phyloP scores from a whole-genome alignment of 495 filamentous ascomycete species.

The Daldinia childiae region DNA sequence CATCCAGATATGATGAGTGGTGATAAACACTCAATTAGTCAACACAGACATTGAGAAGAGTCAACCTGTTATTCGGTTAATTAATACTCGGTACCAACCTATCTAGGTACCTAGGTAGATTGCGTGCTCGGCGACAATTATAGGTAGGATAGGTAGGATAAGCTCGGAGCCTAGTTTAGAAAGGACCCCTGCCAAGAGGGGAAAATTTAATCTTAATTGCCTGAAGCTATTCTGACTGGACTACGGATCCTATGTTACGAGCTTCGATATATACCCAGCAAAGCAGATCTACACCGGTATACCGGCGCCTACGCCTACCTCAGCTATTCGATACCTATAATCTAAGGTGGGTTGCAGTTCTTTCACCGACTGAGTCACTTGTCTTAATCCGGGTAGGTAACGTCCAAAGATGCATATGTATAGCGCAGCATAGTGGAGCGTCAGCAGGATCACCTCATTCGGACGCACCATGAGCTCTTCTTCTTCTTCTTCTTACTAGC shows the following conservation, averaged over 20 bases:
- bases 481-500: slow-evolving; percentile 4
- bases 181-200: slow-evolving; percentile 33
- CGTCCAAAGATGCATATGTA: not conserved
- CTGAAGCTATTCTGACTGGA: slow-evolving; percentile 26
- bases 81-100: slow-evolving; percentile 4
- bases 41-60: slow-evolving; percentile 11
- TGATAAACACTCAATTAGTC: slow-evolving; percentile 1
- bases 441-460: slow-evolving; percentile 1
- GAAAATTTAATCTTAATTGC: slow-evolving; percentile 19
- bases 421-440: slow-evolving; percentile 1
- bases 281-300: not conserved
- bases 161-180: slow-evolving; percentile 17
- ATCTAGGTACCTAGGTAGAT: slow-evolving; percentile 21
- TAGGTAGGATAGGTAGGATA: slow-evolving; percentile 18
- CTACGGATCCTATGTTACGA: not conserved
- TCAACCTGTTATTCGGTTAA: slow-evolving; percentile 24
- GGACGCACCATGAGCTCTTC: not conserved
- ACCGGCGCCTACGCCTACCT: not conserved
- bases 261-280: not conserved
- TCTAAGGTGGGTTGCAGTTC: not conserved
- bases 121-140: slow-evolving; percentile 32
- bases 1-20: slow-evolving; percentile 7
- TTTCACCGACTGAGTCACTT: slow-evolving; percentile 7
- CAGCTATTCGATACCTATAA: not conserved
- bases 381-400: not conserved